Base-by-base conservation (phyloP, 75 land plant genomes). In the Sequoiadendron giganteum region DNA sequence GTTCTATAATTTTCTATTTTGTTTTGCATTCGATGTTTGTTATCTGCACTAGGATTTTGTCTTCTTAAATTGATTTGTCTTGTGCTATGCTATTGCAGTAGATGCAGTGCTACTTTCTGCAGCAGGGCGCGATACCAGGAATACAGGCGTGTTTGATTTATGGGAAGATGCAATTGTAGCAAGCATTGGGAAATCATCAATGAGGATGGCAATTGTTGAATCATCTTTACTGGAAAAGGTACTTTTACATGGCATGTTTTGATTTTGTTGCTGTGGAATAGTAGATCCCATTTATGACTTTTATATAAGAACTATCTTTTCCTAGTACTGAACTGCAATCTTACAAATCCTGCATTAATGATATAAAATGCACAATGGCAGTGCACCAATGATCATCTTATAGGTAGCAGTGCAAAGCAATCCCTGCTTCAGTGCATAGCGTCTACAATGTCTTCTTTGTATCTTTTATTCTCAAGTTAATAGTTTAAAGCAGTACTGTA, bases 191-290 rank as follows among this genome's bases (percentile, higher is more conserved):
- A 85, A 85, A 68, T 85, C 86, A 1, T 55, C 68, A 55, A 85
- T 85, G 86, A 85, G 65, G 86, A 85, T 85, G 86, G 65, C 36
- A 36, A 61, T 85, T 85, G 86, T 52, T 85, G 65, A 85, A 55
- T 85, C 86, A 52, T 85, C 86, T 32, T 15, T 85, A 52, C 40
- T 54, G 42, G 86, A 85, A 54, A 55, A 85, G 65, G 86, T 85
- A 13, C 10, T 85, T 85, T 52, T 38, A 11, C 38, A 55, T 49
- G 13, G 5, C 42, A 45, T 3, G 48, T 82, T 34, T 82, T 28
- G 55, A 30, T 36, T 85, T 85, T 18, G 9, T 19, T 55, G 25
- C 28, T 30, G 45, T 42, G 25, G 49, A 43, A 84, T n/a, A 84
- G 49, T 84, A 25, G 32, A 16, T 8, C 48, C 30, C 28, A 65